Evolutionary conservation across 2,329 filamentous ascomycete genomes (phyloP), one percentile per base, ranked within the genome.

Genomic region (Scortechinia acanthostroma): DNA sequence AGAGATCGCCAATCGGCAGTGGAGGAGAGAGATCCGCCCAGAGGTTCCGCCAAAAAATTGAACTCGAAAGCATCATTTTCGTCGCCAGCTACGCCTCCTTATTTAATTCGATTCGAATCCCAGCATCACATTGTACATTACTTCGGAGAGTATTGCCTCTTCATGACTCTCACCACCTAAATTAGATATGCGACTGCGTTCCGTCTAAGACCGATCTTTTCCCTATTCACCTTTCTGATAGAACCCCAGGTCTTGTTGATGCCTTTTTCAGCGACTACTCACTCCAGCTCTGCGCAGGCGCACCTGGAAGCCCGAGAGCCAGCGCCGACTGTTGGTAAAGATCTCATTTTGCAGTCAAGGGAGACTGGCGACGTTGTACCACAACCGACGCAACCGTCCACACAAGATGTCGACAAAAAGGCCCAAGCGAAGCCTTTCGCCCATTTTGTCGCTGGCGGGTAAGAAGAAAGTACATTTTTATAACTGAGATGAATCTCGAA

Each of bases 371-470:
- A 67, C 70, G 50, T 58, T 61, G 15, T 62, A 70, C 28, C 74
- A 76, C 2, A 76, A n/a, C n/a, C n/a, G n/a, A 77, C 55, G 72
- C 82, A n/a, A 10, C 10, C 25, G 25, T 10, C 25, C 25, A 30
- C 10, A 30, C n/a, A 10, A 30, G 25, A n/a, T n/a, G 10, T 10
- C 10, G 25, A 30, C 25, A n/a, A 30, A 30, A n/a, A n/a, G n/a
- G n/a, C n/a, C 16, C 63, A 69, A 50, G 69, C 64, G 37, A 91
- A 90, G 63, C 90, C 89, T 62, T 95, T 89, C 86, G 87, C 90
- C 49, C 90, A 95, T 70, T 84, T 96, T 57, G 77, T 95, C 47
- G 91, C 91, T 45, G 91, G 91, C 74, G 91, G 83, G 89, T 94
- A 76, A 57, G 77, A 69, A 48, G 22, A 30, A 43, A 42, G 44